Percentiles rank a stretch among this genome's conserved stretches.
Evolutionary conservation across 495 filamentous ascomycete genomes (phyloP).

Genomic region (Tricharina praecox): DNA sequence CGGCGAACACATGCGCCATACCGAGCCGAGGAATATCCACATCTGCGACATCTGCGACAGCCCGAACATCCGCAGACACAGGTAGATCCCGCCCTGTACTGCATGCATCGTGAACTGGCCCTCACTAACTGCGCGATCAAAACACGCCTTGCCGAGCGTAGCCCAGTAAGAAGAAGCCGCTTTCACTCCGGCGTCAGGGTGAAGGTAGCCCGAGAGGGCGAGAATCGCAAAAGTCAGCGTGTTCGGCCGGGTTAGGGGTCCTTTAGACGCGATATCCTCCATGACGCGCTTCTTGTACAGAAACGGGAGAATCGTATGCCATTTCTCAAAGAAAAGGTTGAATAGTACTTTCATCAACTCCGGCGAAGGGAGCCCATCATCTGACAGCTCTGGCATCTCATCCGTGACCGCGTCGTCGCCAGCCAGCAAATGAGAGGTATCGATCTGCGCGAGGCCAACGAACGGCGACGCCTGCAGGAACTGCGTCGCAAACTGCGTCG

Average conservation of each 20-base stretch:
- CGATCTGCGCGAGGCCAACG: constrained; percentile 8
- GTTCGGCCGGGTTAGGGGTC: constrained; percentile 10
- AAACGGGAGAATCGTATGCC: constrained; percentile 21
- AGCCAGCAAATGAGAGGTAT: constrained; percentile 13
- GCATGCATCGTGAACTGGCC: constrained; percentile 16
- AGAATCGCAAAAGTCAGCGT: constrained; percentile 19
- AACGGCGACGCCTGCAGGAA: constrained; percentile 22
- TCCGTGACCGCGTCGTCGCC: neutral
- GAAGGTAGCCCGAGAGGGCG: constrained; percentile 17
- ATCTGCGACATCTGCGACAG: constrained; percentile 18
- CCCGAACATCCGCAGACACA: constrained; percentile 18
- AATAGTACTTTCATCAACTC: constrained; percentile 15
- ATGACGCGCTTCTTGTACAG: constrained; percentile 20
- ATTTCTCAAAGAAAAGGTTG: constrained; percentile 18
- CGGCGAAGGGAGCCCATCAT: constrained; percentile 7
- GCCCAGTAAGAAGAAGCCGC: constrained; percentile 13
- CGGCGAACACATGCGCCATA: constrained; percentile 21
- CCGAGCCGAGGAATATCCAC: constrained; percentile 21
- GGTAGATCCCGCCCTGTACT: constrained; percentile 23
- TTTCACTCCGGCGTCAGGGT: constrained; percentile 11
- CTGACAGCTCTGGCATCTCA: constrained; percentile 2
- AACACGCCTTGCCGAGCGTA: constrained; percentile 13
- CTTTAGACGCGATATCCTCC: constrained; percentile 9
- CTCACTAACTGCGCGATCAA: constrained; percentile 15
- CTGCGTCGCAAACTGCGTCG: constrained; percentile 15